Evolutionary conservation across 192 early-diverging fungal species (phyloP), one percentile per base, ranked within the genome.

Genomic region (Umbelopsis sp.): DNA sequence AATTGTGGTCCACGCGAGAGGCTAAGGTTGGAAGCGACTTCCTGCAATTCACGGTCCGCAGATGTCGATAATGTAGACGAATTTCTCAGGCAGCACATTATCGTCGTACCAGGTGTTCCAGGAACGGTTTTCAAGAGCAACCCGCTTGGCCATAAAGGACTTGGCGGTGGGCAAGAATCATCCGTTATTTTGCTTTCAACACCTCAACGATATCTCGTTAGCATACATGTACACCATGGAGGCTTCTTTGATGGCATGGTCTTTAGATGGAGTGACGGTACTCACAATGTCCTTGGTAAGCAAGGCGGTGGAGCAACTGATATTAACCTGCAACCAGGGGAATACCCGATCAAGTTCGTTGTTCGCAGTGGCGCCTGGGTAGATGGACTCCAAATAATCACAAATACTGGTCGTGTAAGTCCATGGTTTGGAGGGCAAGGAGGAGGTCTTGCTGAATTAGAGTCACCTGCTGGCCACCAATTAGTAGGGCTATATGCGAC

Each of bases 331-430:
- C 70, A 68, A 1, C 69, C 74, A 29, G 88, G 80, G 44, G 89
- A 91, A 34, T 72, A 74, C 4, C 71, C 90, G 45, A 71, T 76
- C 21, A 66, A 78, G 12, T 75, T 91, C 29, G 45, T 80, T n/a
- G 82, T 88, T 26, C 73, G 77, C 20, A 70, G 81, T n/a, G 89
- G 89, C 22, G 79, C 74, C 49, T 90, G 85, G 83, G 79, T 91
- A 65, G 89, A 91, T 66, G 88, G 89, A 0, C 36, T 91, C 0
- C 84, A 87, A 76, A 80, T 89, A 71, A 70, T 82, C 44, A 85
- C 85, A 4, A 76, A 73, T 25, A 71, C 65, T n/a, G 86, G 89
- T 43, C 77, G 76, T 12, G 53, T 69, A n/a, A 81, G 74, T 65
- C 83, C 76, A 17, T 91, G 89, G 89, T 80, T 75, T 65, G 89